These are phyloP conservation scores for Yamadazyma jaroonii DNA, from an alignment of 1,139 yeast species.

Conservation along the genomic window DNA sequence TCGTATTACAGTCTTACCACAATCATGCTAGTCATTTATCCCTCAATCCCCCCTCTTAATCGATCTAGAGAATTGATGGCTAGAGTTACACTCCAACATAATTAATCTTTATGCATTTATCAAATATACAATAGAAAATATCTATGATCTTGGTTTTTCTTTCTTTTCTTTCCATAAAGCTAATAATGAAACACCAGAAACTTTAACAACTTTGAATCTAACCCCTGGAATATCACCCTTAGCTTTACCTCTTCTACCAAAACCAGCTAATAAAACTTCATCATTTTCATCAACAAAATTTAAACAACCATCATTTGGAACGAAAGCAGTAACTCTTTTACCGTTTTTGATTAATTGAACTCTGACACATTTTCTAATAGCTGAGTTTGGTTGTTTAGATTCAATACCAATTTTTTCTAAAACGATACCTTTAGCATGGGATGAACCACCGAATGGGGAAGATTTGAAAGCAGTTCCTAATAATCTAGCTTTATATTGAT, in stretches of 20 bases:
- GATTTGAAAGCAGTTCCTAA: conserved; percentile 99
- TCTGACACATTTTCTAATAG: conserved; percentile 99
- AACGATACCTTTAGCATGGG: conserved; percentile 99
- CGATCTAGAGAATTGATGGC: too few species aligned
- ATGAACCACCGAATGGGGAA: conserved; percentile 99
- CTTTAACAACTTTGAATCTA: conserved; percentile 99
- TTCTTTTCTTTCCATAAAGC: conserved; percentile 99
- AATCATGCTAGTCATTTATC: too few species aligned
- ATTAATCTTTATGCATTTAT: conserved; percentile 16
- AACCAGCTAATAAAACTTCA: conserved; percentile 99
- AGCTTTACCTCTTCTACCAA: conserved; percentile 99
- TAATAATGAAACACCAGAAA: conserved; percentile 98
- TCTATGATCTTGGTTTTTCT: conserved; percentile 99
- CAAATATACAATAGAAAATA: conserved; percentile 14
- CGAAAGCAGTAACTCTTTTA: conserved; percentile 99
- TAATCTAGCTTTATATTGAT: conserved; percentile 96
- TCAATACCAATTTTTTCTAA: conserved; percentile 99
- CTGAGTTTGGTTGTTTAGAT: conserved; percentile 99
- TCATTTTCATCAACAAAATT: conserved; percentile 99
- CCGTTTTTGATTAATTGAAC: conserved; percentile 99
- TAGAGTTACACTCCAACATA: not conserved
- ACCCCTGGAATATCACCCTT: conserved; percentile 99
- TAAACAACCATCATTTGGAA: conserved; percentile 99
- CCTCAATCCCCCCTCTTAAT: too few species aligned
- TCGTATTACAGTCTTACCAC: too few species aligned